phyloP scores from a whole-genome alignment of 1,284 basidiomycete genomes.

The Kalmanozyma brasiliensis region DNA sequence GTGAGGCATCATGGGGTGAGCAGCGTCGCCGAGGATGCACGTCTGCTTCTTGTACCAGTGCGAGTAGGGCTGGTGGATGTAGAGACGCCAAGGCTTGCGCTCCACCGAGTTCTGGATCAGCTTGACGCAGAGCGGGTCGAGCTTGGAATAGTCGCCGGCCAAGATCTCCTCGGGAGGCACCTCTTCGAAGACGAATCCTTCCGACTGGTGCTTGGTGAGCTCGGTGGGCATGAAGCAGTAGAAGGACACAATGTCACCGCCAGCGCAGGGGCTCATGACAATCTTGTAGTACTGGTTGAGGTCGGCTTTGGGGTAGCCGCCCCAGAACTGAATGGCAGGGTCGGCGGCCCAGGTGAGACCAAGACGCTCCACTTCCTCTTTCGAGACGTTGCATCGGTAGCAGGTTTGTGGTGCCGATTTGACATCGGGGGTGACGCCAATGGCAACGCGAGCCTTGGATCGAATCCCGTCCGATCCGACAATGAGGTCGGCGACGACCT shows the following conservation, averaged over 20 bases:
- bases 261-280: conserved; percentile 68
- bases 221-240: conserved; percentile 66
- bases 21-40: conserved; percentile 65
- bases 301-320: conserved; percentile 55
- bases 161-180: conserved; percentile 66
- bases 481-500: conserved; percentile 73
- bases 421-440: conserved; percentile 49
- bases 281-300: conserved; percentile 68
- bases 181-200: conserved; percentile 68
- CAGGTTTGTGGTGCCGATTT: conserved; percentile 68
- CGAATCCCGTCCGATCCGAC: conserved; percentile 75
- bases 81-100: conserved; percentile 68
- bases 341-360: conserved; percentile 67
- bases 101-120: conserved; percentile 65
- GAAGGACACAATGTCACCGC: conserved; percentile 68
- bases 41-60: conserved; percentile 65
- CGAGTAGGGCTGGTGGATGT: conserved; percentile 68
- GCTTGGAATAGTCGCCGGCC: conserved; percentile 62
- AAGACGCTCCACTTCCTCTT: conserved; percentile 61
- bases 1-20: conserved; percentile 51
- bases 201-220: conserved; percentile 68
- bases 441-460: conserved; percentile 58
- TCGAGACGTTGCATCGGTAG: conserved; percentile 69
- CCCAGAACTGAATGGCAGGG: conserved; percentile 69
- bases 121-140: conserved; percentile 66